phyloP scores from a whole-genome alignment of 441 rosid species.

The Syzygium syzygioides region DNA sequence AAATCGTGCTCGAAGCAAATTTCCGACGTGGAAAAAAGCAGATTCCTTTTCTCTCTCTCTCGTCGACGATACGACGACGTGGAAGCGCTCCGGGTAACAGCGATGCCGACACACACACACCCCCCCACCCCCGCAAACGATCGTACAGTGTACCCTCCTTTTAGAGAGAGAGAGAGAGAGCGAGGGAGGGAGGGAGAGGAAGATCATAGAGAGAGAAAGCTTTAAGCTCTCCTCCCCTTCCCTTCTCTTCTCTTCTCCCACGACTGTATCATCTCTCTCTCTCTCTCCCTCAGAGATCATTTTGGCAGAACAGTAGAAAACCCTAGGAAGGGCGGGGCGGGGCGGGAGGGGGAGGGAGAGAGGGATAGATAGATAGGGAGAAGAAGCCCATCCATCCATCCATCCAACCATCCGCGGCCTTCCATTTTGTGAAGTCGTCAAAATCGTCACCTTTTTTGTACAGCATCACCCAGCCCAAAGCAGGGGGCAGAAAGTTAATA shows the following conservation, averaged over 20 bases:
- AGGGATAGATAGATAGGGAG: neutral
- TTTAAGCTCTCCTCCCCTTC: neutral
- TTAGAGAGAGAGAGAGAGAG: constrained; percentile 2
- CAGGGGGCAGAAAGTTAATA: neutral
- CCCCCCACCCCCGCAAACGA: constrained; percentile 9
- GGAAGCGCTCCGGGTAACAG: neutral
- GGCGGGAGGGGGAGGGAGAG: neutral
- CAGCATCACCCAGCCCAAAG: neutral
- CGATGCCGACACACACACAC: neutral
- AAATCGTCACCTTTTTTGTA: neutral
- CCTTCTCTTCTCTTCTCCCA: neutral
- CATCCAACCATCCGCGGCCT: neutral
- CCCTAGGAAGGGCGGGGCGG: neutral
- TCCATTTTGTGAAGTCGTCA: neutral
- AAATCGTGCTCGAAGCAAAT: neutral
- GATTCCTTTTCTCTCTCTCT: neutral
- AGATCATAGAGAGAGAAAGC: constrained; percentile 17
- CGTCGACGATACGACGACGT: neutral
- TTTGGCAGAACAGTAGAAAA: neutral
- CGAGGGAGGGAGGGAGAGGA: constrained; percentile 16
- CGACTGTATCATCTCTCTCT: neutral
- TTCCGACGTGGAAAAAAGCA: neutral
- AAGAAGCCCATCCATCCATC: neutral
- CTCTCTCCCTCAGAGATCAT: neutral
- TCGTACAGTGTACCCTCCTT: constrained; percentile 21